Evolutionary conservation across 257 asterid genomes (phyloP), one percentile per base, ranked within the genome.

Genomic region (Buddleja alternifolia): DNA sequence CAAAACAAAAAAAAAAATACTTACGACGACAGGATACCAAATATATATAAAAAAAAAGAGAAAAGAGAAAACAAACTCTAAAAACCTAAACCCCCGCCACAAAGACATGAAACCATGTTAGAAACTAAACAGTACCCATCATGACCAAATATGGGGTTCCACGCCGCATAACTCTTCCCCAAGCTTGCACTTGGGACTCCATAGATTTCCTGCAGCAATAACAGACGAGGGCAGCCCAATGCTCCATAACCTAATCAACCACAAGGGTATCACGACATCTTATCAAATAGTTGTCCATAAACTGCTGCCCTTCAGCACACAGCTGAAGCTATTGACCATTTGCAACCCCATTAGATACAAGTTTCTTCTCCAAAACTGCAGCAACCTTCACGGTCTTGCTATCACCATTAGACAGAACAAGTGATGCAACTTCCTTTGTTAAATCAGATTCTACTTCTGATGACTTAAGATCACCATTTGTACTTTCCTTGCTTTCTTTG

Each of bases 241-340:
- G 57, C 36, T 54, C 34, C 14, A 10, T 19, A 24, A 65, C 46
- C 70, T 41, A 21, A 39, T 57, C 19, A 12, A 29, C 15, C 15
- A 50, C 55, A 67, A 39, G 17, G 19, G 52, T 23, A 25, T 46
- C 29, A 67, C 66, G n/a, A n/a, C 62, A 59, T 23, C 55, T 40
- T 8, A 21, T 42, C 47, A 46, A 8, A 42, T 63, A 34, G 66
- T 61, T 21, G 12, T 24, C 70, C 54, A 10, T 17, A n/a, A n/a
- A n/a, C 17, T 74, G n/a, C 78, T 66, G 17, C 76, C 73, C 80
- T 39, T 60, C 19, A 40, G 24, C 69, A 48, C 47, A 37, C n/a
- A n/a, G 48, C 57, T 24, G 20, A 60, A 73, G 45, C 80, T 80
- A 84, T 74, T 86, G 78, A 44, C 85, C 84, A 75, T 76, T 84